Percentiles rank a stretch among this genome's conserved stretches.
Evolutionary conservation across 768 basidiomycete species (phyloP).

Genomic region (Termitomyces sp.): DNA sequence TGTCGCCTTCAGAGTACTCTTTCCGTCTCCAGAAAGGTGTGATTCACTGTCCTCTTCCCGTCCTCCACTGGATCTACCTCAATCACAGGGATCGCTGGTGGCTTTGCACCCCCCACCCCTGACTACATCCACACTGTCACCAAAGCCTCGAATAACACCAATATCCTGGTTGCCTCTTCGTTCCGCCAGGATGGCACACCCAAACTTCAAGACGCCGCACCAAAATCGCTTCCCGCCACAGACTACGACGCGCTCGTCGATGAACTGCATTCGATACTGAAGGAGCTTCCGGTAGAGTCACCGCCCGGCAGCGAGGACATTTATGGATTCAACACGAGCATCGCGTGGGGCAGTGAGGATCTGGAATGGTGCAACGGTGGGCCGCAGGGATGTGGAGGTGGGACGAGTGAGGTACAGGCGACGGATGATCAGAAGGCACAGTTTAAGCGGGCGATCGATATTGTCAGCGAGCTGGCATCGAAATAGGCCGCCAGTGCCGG

Average conservation of each 20-base stretch:
- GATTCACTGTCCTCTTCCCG: slow-evolving; percentile 1
- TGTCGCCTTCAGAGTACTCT: slow-evolving; percentile 45
- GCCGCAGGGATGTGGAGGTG: slow-evolving; percentile 55
- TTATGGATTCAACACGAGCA: slow-evolving; percentile 64
- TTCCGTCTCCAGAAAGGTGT: slow-evolving; percentile 58
- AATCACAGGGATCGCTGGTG: slow-evolving; percentile 62
- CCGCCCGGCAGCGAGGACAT: slow-evolving; percentile 65
- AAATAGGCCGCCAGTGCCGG: slow-evolving; percentile 3
- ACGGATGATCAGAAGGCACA: slow-evolving; percentile 58
- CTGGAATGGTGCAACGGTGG: slow-evolving; percentile 59
- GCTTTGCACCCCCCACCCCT: slow-evolving; percentile 67
- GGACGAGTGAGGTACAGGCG: slow-evolving; percentile 38
- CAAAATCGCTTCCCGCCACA: slow-evolving; percentile 32
- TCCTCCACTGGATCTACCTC: background rate
- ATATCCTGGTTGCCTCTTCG: slow-evolving; percentile 39
- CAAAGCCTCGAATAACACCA: slow-evolving; percentile 24
- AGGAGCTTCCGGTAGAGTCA: slow-evolving; percentile 45
- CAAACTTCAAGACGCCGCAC: slow-evolving; percentile 30
- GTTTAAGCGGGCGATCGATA: slow-evolving; percentile 66
- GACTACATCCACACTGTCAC: slow-evolving; percentile 49
- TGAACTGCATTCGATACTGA: slow-evolving; percentile 57
- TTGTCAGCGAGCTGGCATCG: slow-evolving; percentile 47
- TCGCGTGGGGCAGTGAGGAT: slow-evolving; percentile 51
- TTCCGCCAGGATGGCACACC: slow-evolving; percentile 44
- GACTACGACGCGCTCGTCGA: slow-evolving; percentile 36